Evolutionary conservation across 2,329 filamentous ascomycete species (phyloP).

Genomic region (Aspergillus ochraceus): DNA sequence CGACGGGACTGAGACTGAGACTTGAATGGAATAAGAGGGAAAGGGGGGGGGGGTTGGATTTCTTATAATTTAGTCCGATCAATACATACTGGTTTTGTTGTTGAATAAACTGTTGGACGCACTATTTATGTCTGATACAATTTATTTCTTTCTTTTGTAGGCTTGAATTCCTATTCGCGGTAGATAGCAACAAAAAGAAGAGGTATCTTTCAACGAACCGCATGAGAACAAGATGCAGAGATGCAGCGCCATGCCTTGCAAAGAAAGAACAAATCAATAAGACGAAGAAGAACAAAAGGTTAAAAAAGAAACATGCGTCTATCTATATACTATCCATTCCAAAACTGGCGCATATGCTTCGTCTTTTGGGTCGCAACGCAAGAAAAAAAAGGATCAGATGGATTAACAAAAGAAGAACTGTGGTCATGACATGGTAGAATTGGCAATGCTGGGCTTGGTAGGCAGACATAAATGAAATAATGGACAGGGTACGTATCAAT

Average conservation of each 20-base stretch:
- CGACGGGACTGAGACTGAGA: conserved; percentile 1
- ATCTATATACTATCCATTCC: background rate
- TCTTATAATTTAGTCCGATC: background rate
- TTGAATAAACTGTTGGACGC: no score
- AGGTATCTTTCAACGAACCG: no score
- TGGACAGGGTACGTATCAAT: background rate
- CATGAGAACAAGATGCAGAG: no score
- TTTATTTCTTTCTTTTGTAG: no score
- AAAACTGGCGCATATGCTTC: background rate
- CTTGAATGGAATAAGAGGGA: background rate
- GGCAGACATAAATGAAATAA: no score
- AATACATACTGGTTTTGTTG: no score
- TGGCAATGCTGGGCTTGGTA: no score
- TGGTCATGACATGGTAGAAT: background rate
- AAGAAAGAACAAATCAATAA: background rate
- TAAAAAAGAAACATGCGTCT: background rate
- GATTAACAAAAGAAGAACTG: background rate
- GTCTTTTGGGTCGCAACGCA: background rate
- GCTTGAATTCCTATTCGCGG: no score
- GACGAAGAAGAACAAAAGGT: background rate
- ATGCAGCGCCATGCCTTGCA: background rate
- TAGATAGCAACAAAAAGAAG: no score
- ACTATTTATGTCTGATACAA: no score
- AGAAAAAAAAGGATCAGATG: background rate
- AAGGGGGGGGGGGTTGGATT: background rate